Percentiles rank a stretch among this genome's conserved stretches.
phyloP scores from a whole-genome alignment of 768 basidiomycete species.

The Rhizopogon roseolus region DNA sequence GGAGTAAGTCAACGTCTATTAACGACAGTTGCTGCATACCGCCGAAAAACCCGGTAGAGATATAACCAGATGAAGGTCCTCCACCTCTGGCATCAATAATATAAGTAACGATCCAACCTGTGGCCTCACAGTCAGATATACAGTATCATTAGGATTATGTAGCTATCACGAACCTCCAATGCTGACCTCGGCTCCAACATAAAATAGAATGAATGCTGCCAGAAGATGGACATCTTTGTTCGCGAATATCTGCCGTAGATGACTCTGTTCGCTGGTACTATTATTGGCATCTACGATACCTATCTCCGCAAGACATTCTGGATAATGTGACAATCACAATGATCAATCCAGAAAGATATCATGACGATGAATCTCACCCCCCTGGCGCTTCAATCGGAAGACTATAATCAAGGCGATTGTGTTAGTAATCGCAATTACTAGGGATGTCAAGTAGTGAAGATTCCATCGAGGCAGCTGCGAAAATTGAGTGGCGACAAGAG shows the following conservation, averaged over 20 bases:
- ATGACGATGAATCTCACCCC: slow-evolving; percentile 39
- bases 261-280: slow-evolving; percentile 28
- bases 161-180: slow-evolving; percentile 28
- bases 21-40: slow-evolving; percentile 28
- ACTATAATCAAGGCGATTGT: slow-evolving; percentile 44
- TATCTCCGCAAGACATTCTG: slow-evolving; percentile 51
- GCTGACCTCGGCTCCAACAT: slow-evolving; percentile 65
- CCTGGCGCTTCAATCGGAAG: slow-evolving; percentile 68
- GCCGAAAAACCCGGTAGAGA: slow-evolving; percentile 54
- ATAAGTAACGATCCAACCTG: slow-evolving; percentile 72
- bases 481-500: slow-evolving; percentile 81
- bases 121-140: background rate
- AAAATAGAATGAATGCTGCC: slow-evolving; percentile 60
- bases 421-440: slow-evolving; percentile 62
- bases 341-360: background rate
- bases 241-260: slow-evolving; percentile 46
- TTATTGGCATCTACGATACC: slow-evolving; percentile 42
- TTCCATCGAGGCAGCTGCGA: slow-evolving; percentile 63
- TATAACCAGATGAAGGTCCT: slow-evolving; percentile 41
- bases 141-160: background rate
- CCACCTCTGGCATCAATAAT: slow-evolving; percentile 38
- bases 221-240: slow-evolving; percentile 55
- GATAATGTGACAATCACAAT: background rate
- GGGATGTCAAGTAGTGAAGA: slow-evolving; percentile 69
- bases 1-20: background rate